A percentile compares a stretch with the other conserved stretches of the same genome.
Conservation (phyloP, 2,329 filamentous ascomycete genomes). For the Aspergillus proliferans region DNA sequence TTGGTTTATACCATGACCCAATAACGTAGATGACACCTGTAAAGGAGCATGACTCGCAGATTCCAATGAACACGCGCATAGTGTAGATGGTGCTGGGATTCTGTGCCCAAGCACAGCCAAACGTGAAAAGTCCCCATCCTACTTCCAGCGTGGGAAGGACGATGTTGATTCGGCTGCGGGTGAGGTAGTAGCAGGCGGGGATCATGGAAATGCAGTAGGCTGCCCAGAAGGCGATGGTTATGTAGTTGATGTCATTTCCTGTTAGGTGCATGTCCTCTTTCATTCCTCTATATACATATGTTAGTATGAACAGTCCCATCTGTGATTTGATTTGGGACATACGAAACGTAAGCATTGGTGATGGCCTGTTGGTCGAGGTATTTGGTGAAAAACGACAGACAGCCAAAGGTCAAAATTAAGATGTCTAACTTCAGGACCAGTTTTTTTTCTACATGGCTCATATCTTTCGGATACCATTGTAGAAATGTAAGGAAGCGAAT, state of each 20-base stretch:
- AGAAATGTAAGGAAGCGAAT: constrained; percentile 6
- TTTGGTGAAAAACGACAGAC: constrained; percentile 44
- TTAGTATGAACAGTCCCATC: too few species aligned
- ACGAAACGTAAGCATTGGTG: constrained; percentile 38
- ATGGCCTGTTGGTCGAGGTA: constrained; percentile 42
- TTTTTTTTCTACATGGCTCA: constrained; percentile 29
- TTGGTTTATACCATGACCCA: constrained; percentile 9
- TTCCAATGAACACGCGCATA: constrained; percentile 17
- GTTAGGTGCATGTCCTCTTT: constrained; percentile 17
- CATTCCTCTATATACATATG: constrained; percentile 12
- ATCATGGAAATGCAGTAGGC: constrained; percentile 39
- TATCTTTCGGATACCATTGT: constrained; percentile 11
- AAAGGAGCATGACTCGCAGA: background rate
- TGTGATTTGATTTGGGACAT: background rate
- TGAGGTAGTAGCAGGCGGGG: constrained; percentile 35
- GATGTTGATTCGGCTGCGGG: constrained; percentile 19
- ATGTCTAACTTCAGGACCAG: constrained; percentile 46
- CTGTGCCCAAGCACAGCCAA: constrained; percentile 16
- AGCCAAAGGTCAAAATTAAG: constrained; percentile 39
- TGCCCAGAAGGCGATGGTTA: constrained; percentile 24
- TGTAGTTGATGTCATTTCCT: constrained; percentile 25
- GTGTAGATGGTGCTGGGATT: constrained; percentile 29
- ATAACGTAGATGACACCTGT: constrained; percentile 5
- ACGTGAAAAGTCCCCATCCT: constrained; percentile 19
- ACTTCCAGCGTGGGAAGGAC: constrained; percentile 16